A percentile compares a stretch with the other conserved stretches of the same genome.
These are phyloP conservation scores for Hymenoscyphus scutula DNA, from an alignment of 2,329 filamentous ascomycete species.

Conservation along the genomic window DNA sequence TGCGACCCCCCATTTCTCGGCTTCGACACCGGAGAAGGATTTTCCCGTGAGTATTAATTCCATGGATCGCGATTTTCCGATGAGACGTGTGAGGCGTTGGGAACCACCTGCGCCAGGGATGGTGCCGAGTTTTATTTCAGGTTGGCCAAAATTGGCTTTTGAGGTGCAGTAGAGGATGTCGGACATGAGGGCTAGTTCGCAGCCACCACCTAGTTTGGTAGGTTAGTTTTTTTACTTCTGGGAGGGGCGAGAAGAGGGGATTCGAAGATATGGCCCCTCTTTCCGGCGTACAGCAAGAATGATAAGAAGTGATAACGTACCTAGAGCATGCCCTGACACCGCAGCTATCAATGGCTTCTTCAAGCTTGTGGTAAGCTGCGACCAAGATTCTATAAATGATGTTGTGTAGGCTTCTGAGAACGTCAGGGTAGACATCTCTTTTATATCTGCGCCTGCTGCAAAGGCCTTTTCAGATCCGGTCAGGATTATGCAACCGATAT, in stretches of 20 bases:
- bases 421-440: slow-evolving; percentile 93
- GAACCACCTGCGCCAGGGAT: slow-evolving; percentile 91
- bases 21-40: slow-evolving; percentile 79
- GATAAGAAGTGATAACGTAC: too few relatives aligned
- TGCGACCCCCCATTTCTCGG: slow-evolving; percentile 86
- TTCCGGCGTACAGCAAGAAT: too few relatives aligned
- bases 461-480: slow-evolving; percentile 90
- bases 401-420: slow-evolving; percentile 84
- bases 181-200: slow-evolving; percentile 96
- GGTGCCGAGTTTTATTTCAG: slow-evolving; percentile 91
- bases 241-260: too few relatives aligned
- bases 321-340: slow-evolving; percentile 86
- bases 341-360: slow-evolving; percentile 95
- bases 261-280: too few relatives aligned
- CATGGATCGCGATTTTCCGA: slow-evolving; percentile 86
- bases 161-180: slow-evolving; percentile 91
- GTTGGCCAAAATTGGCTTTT: slow-evolving; percentile 88
- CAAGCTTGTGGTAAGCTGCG: slow-evolving; percentile 74
- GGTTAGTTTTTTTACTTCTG: too few relatives aligned
- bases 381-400: slow-evolving; percentile 97
- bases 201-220: slow-evolving; percentile 67
- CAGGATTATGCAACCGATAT: slow-evolving; percentile 74
- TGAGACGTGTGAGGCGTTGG: slow-evolving; percentile 78
- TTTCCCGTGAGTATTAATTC: slow-evolving; percentile 85
- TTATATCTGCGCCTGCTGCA: slow-evolving; percentile 95